Evolutionary conservation across 2,329 filamentous ascomycete genomes (phyloP).

Genomic region (Plenodomus biglobosus): DNA sequence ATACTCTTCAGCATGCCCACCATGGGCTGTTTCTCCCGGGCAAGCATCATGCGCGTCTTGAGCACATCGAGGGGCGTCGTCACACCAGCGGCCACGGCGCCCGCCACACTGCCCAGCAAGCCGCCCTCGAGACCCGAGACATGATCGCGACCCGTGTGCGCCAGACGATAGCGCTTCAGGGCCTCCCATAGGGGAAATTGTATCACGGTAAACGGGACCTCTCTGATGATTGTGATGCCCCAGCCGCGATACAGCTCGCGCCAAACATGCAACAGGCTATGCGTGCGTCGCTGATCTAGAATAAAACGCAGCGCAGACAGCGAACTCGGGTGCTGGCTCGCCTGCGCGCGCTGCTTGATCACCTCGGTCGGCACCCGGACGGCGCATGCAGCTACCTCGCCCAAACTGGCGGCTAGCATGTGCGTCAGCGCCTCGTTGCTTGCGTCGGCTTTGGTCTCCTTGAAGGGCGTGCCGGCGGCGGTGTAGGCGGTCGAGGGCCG

Average conservation of each 20-base stretch:
- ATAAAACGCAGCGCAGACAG: conserved; percentile 70
- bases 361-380: conserved; percentile 95
- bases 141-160: conserved; percentile 48
- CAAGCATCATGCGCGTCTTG: conserved; percentile 96
- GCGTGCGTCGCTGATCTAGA: conserved; percentile 45
- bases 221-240: conserved; percentile 87
- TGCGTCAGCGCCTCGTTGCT: conserved; percentile 55
- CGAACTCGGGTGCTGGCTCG: conserved; percentile 73
- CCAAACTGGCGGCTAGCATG: conserved; percentile 82
- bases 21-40: conserved; percentile 65
- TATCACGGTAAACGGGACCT: conserved; percentile 95
- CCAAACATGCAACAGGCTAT: conserved; percentile 62
- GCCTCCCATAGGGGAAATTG: conserved; percentile 98
- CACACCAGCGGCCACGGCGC: conserved; percentile 79
- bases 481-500: conserved; percentile 14
- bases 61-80: conserved; percentile 95
- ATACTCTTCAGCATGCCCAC: conserved; percentile 65
- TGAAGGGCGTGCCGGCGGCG: conserved; percentile 34
- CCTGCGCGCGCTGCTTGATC: conserved; percentile 94
- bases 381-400: conserved; percentile 89
- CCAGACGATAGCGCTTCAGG: conserved; percentile 72
- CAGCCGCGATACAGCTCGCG: conserved; percentile 89
- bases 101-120: conserved; percentile 78
- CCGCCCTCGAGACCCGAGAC: conserved; percentile 78
- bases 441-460: conserved; percentile 7